Evolutionary conservation across 495 filamentous ascomycete genomes (phyloP).

Genomic region (Neurospora sp.): DNA sequence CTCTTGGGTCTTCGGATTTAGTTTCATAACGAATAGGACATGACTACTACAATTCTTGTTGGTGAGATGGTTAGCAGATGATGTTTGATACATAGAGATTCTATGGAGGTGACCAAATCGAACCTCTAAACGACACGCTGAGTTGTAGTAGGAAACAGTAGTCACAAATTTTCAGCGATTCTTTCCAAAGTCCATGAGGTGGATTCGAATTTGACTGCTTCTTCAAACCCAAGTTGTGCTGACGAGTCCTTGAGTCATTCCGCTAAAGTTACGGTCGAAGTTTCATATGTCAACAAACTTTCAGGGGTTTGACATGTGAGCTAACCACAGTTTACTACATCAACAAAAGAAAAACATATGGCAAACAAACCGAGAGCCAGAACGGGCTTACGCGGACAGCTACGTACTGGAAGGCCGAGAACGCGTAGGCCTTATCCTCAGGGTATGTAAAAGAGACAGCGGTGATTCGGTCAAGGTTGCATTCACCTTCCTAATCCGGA

Average conservation of each 20-base stretch:
- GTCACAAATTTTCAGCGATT: neutral
- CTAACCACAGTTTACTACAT: neutral
- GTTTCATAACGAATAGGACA: neutral
- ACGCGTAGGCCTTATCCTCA: neutral
- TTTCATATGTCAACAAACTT: neutral
- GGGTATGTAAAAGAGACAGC: neutral
- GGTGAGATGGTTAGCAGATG: neutral
- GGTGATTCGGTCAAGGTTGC: neutral
- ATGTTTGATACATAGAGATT: neutral
- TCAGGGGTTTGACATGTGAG: neutral
- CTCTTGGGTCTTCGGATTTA: neutral
- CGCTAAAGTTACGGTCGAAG: neutral
- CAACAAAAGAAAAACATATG: neutral
- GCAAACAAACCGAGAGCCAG: neutral
- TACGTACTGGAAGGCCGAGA: neutral
- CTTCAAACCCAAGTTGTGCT: neutral
- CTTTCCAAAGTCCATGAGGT: neutral
- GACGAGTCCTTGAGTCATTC: neutral
- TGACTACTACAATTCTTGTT: conserved; percentile 18
- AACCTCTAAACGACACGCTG: neutral
- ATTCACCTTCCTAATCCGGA: neutral
- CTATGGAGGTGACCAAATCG: neutral
- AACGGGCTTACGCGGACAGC: neutral
- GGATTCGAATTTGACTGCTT: neutral
- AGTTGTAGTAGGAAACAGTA: neutral